Base-by-base conservation (phyloP, 306 rosid genomes). In the Medicago lupulina region DNA sequence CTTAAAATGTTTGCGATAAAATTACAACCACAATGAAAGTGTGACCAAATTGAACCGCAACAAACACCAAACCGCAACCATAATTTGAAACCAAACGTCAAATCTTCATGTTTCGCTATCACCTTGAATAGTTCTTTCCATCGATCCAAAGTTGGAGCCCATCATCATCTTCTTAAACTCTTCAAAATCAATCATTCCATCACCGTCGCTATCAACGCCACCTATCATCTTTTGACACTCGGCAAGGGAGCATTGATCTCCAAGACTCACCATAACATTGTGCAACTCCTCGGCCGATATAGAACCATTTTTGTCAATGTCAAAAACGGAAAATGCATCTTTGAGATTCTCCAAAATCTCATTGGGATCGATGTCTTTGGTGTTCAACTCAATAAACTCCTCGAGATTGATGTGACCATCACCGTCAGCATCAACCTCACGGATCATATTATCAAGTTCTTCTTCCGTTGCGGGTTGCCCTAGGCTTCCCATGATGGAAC, bases 121-220 rank as follows among this genome's bases (percentile, higher is more conserved):
- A 0, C n/a, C 40, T n/a, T 53, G 53, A 49, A 38, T 54, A 49
- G 14, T 70, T 57, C 50, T 51, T 54, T 55, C 79, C 18, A 49
- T 49, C 3, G 81, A 70, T n/a, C 75, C 82, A 21, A 7, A 70
- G 21, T 85, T 83, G 1, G 91, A 84, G 78, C 89, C 82, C 97
- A 88, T 88, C 97, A 92, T 95, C 99, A 95, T 95, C 5, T 75
- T 85, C 85, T 80, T 86, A 28, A 95, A 95, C 78, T 95, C 99
- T 14, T 95, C 99, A 25, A 95, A 95, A 71, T 86, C 87, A 25
- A 95, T 90, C 90, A 78, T 82, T 10, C 97, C 99, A 58, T 95
- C 93, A 0, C 99, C 97, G 70, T 95, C 90, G 7, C 84, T 82
- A 4, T 95, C 98, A 4, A 89, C 97, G 6, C 97, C 97, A 41